phyloP scores from a whole-genome alignment of 352 stramenopile genomes.

The Phytophthora megakarya region DNA sequence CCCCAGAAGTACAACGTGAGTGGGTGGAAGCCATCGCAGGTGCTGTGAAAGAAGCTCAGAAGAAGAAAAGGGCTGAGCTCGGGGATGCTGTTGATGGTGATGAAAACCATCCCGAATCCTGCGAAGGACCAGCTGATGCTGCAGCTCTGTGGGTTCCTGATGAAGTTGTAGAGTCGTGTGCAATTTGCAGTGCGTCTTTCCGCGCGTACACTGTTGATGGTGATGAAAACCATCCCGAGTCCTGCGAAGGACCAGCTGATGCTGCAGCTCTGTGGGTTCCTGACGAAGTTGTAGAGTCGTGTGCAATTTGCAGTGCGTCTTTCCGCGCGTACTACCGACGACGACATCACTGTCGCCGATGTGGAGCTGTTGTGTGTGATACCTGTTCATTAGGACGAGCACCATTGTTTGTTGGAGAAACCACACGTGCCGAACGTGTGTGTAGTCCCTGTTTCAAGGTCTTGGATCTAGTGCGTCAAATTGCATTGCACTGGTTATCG shows the following conservation, averaged over 20 bases:
- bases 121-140: conserved; percentile 59
- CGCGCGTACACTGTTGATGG: conserved; percentile 56
- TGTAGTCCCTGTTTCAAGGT: conserved; percentile 73
- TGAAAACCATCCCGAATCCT: conserved; percentile 27
- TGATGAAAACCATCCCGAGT: conserved; percentile 20
- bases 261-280: conserved; percentile 79
- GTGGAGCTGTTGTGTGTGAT: conserved; percentile 77
- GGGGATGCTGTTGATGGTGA: conserved; percentile 36
- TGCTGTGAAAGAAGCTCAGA: conserved; percentile 62
- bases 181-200: conserved; percentile 69
- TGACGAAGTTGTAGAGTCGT: conserved; percentile 66
- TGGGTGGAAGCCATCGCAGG: conserved; percentile 65
- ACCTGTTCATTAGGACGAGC: conserved; percentile 72
- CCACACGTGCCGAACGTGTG: conserved; percentile 64
- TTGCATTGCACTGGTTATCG: conserved; percentile 71
- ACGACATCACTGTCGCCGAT: conserved; percentile 78
- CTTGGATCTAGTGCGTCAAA: conserved; percentile 67
- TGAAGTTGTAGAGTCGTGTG: conserved; percentile 63
- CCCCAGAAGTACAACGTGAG: conserved; percentile 44
- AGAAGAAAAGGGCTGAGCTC: conserved; percentile 17
- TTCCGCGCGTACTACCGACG: conserved; percentile 83
- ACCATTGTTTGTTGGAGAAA: conserved; percentile 76
- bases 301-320: conserved; percentile 64
- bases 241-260: conserved; percentile 59
- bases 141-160: conserved; percentile 83